These are phyloP conservation scores for Sonneratia caseolaris DNA, from an alignment of 345 rosid species.

Conservation along the genomic window DNA sequence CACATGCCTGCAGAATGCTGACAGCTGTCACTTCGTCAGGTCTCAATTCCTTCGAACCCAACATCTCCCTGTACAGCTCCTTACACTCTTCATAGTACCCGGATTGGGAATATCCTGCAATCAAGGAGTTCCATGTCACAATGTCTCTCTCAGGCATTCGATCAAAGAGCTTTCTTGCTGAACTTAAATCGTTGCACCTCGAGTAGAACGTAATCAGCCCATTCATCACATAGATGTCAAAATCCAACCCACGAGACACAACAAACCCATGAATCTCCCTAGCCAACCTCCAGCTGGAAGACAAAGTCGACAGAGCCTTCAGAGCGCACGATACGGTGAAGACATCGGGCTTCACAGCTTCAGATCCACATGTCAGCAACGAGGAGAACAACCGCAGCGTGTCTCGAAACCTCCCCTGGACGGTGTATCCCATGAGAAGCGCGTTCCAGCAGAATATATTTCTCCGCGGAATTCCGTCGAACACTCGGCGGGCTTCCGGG, in stretches of 20 bases:
- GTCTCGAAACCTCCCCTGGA: constrained; percentile 39
- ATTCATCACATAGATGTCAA: constrained; percentile 49
- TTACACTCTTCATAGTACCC: constrained; percentile 62
- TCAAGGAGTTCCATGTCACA: constrained; percentile 83
- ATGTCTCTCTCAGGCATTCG: constrained; percentile 52
- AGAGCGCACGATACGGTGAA: constrained; percentile 50
- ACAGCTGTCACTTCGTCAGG: constrained; percentile 57
- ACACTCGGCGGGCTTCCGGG: constrained; percentile 46
- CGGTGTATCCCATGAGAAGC: constrained; percentile 52
- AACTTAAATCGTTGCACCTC: constrained; percentile 32
- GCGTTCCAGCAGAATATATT: constrained; percentile 69
- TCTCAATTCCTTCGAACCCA: constrained; percentile 26
- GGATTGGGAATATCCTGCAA: constrained; percentile 67
- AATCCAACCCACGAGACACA: constrained; percentile 36
- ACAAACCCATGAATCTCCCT: constrained; percentile 52
- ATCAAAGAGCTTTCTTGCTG: constrained; percentile 55
- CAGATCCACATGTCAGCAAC: constrained; percentile 18
- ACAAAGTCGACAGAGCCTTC: constrained; percentile 39
- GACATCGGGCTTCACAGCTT: constrained; percentile 32
- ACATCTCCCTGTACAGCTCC: constrained; percentile 48
- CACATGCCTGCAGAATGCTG: constrained; percentile 69
- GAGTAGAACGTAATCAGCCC: constrained; percentile 58
- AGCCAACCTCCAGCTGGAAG: constrained; percentile 28
- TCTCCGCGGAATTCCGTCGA: constrained; percentile 46
- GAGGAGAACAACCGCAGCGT: constrained; percentile 42